Evolutionary conservation across 1,284 basidiomycete species (phyloP), one percentile per base, ranked within the genome.

Genomic region (Exsudoporus floridanus): DNA sequence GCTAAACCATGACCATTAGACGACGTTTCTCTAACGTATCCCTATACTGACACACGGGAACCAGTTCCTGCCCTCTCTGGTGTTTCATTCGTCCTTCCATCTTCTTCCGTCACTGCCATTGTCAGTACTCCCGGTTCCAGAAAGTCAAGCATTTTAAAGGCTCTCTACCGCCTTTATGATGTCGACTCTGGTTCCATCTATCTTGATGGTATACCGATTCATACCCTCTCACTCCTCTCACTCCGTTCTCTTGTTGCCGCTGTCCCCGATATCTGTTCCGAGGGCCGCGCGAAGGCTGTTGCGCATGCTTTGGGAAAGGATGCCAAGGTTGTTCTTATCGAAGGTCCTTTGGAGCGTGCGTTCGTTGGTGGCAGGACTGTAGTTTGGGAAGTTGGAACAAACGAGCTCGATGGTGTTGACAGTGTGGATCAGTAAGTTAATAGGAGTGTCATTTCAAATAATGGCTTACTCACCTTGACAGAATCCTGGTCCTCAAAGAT

Each of bases 81-180:
- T 21, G 78, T 97, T 45, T 91, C 86, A 8, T 96, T 96, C 78
- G 88, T 83, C 62, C 84, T 94, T 28, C 90, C 86, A 5, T 90
- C 84, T 65, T 88, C 86, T 14, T 83, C 82, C 6, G 86, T 88
- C 12, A 90, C 93, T 12, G 92, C 92, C 0, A 78, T 94, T 25
- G 90, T 94, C 14, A 90, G 87, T 38, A 85, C 90, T 65, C 87
- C 88, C 16, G 90, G 90, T 5, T 77, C 87, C 13, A 88, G 90
- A 36, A 94, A 93, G 69, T 89, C 86, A 8, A 92, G 92, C 0
- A 82, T 94, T 49, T 72, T 93, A 50, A 85, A 91, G 16, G 77
- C 94, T 42, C 76, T 97, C 14, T 96, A 92, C 69, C 81, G 93
- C 41, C 94, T 97, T 74, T 95, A 96, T 69, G 94, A 96, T 64